Percentiles rank a stretch among this genome's conserved stretches.
Conservation (phyloP, 2,329 filamentous ascomycete species). For the Ustilaginoidea virens region DNA sequence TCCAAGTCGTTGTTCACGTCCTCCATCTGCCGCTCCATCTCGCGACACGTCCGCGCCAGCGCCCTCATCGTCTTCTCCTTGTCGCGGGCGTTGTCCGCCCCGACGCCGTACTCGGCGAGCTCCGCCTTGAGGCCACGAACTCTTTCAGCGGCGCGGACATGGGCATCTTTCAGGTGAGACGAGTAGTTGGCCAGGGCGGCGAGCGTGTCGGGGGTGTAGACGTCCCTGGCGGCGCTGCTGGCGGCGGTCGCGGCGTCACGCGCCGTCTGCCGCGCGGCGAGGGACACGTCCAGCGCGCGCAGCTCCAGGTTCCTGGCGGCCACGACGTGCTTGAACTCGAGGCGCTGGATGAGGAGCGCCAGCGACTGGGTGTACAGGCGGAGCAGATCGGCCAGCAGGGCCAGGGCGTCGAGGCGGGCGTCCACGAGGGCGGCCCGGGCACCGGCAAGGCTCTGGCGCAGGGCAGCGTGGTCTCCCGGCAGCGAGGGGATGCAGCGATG, state of each 20-base stretch:
- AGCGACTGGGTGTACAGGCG: constrained; percentile 23
- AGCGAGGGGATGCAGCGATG: constrained; percentile 40
- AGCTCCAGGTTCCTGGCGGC: constrained; percentile 35
- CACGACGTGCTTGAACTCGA: constrained; percentile 40
- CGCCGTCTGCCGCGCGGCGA: constrained; percentile 27
- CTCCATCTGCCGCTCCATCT: constrained; percentile 32
- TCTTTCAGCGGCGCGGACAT: constrained; percentile 26
- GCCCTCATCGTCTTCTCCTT: constrained; percentile 37
- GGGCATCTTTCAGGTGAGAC: constrained; percentile 32
- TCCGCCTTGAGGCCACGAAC: constrained; percentile 25
- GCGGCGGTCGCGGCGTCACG: constrained; percentile 21
- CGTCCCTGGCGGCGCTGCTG: constrained; percentile 18
- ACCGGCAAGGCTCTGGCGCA: constrained; percentile 17
- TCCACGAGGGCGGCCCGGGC: constrained; percentile 18
- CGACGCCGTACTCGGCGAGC: constrained; percentile 34
- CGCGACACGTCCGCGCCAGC: constrained; percentile 33
- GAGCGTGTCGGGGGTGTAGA: constrained; percentile 29
- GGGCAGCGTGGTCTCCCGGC: constrained; percentile 20
- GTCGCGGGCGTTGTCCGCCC: constrained; percentile 15
- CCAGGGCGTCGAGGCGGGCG: constrained; percentile 23
- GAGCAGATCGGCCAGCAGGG: constrained; percentile 23
- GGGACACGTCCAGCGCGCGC: constrained; percentile 27
- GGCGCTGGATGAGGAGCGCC: constrained; percentile 27
- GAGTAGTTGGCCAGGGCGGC: constrained; percentile 31
- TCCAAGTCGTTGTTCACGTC: constrained; percentile 33